Evolutionary conservation across 495 filamentous ascomycete species (phyloP).

Genomic region (Trichodelitschia bisporula): DNA sequence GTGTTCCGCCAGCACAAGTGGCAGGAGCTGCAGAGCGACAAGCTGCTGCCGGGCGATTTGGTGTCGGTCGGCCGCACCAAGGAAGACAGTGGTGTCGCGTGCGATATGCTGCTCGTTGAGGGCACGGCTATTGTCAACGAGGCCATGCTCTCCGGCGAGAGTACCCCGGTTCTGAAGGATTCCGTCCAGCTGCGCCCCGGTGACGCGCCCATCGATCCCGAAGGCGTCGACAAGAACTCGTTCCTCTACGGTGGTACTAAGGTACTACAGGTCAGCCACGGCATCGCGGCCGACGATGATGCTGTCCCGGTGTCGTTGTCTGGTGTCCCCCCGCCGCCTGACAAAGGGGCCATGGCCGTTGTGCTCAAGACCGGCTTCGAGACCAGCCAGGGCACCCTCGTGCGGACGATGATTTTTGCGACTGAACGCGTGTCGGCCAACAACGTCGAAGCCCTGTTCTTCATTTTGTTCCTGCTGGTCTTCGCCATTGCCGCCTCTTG

Average conservation of each 20-base stretch:
- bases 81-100: conserved; percentile 90
- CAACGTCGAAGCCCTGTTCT: conserved; percentile 79
- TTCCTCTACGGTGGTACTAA: conserved; percentile 95
- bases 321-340: conserved; percentile 52
- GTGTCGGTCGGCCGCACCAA: conserved; percentile 88
- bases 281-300: conserved; percentile 43
- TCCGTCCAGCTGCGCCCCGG: conserved; percentile 77
- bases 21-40: conserved; percentile 77
- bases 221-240: conserved; percentile 85
- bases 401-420: conserved; percentile 98
- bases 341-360: conserved; percentile 82
- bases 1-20: conserved; percentile 70
- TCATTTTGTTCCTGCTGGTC: conserved; percentile 88
- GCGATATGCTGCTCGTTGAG: conserved; percentile 87
- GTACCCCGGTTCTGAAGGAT: conserved; percentile 88
- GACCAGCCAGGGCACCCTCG: conserved; percentile 89
- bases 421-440: conserved; percentile 96
- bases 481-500: conserved; percentile 97
- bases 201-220: conserved; percentile 64
- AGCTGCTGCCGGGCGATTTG: conserved; percentile 85
- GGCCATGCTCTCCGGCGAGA: conserved; percentile 96
- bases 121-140: conserved; percentile 97
- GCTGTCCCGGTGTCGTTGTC: conserved; percentile 37
- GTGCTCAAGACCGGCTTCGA: conserved; percentile 97
- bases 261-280: conserved; percentile 82